Evolutionary conservation across 2,329 filamentous ascomycete species (phyloP).

Genomic region (Sporothrix brunneoviolacea): DNA sequence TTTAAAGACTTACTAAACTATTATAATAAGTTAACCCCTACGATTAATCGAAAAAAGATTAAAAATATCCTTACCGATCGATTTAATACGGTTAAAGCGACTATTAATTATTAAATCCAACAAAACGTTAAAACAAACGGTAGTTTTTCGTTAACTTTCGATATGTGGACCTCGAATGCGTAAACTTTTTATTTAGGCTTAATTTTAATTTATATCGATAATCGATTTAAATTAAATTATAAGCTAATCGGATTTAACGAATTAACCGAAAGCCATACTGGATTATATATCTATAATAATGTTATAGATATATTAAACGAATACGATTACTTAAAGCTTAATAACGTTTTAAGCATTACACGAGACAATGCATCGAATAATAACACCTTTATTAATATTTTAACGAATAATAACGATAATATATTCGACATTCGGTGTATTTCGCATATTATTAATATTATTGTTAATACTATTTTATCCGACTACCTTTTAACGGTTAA

Average conservation of each 20-base stretch:
- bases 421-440: background rate
- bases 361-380: background rate
- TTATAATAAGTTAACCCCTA: background rate
- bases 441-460: background rate
- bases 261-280: background rate
- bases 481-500: background rate
- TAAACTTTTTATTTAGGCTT: no score
- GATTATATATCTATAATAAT: background rate
- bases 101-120: background rate
- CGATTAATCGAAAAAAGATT: conserved; percentile 1
- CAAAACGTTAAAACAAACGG: background rate
- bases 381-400: background rate
- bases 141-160: no score
- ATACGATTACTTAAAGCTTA: background rate
- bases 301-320: background rate
- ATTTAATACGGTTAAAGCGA: background rate
- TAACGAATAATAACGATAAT: background rate
- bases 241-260: background rate
- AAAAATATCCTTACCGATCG: background rate
- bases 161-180: background rate
- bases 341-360: background rate
- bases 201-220: no score
- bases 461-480: background rate
- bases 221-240: background rate
- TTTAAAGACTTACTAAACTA: no score